These are phyloP conservation scores for Dioscorea dumetorum DNA, from an alignment of 106 monocot species.

Conservation along the genomic window DNA sequence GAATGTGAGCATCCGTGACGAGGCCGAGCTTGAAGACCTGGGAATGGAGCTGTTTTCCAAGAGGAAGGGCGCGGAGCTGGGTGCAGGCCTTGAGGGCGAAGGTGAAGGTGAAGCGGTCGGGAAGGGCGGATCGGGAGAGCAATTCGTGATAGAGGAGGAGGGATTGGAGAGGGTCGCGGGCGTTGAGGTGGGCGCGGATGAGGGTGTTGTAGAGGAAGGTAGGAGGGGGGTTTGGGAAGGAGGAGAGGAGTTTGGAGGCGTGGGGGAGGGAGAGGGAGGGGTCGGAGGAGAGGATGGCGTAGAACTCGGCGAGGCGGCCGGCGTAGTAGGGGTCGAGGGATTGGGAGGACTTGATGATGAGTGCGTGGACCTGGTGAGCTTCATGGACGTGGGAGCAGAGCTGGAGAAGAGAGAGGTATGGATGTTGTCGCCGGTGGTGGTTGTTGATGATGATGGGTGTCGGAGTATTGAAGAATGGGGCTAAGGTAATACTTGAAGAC, in stretches of 20 bases:
- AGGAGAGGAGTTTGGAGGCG: constrained; percentile 29
- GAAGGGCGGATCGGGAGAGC: constrained; percentile 15
- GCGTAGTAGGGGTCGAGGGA: constrained; percentile 48
- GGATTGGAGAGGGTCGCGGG: constrained; percentile 12
- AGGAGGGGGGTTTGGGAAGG: constrained; percentile 17
- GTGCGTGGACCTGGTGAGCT: constrained; percentile 53
- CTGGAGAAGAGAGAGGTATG: constrained; percentile 43
- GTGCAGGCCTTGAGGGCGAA: constrained; percentile 65
- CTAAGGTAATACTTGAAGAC: too few species aligned
- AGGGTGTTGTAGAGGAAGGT: constrained; percentile 49
- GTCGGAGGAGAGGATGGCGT: constrained; percentile 25
- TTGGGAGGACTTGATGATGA: constrained; percentile 49
- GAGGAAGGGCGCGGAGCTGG: constrained; percentile 3
- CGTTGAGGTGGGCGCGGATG: constrained; percentile 40
- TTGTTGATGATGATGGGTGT: too few species aligned
- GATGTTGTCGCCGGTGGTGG: too few species aligned
- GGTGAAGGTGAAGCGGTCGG: constrained; percentile 56
- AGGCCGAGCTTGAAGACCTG: constrained; percentile 31
- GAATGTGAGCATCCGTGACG: constrained; percentile 20
- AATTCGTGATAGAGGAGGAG: constrained; percentile 24
- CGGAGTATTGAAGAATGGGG: too few species aligned
- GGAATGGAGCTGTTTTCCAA: constrained; percentile 43
- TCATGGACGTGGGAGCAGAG: constrained; percentile 43
- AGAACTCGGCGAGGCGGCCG: constrained; percentile 57
- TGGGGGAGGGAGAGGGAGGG: not conserved